Evolutionary conservation across 2,329 filamentous ascomycete genomes (phyloP).

Genomic region (Chaetomium strumarium): DNA sequence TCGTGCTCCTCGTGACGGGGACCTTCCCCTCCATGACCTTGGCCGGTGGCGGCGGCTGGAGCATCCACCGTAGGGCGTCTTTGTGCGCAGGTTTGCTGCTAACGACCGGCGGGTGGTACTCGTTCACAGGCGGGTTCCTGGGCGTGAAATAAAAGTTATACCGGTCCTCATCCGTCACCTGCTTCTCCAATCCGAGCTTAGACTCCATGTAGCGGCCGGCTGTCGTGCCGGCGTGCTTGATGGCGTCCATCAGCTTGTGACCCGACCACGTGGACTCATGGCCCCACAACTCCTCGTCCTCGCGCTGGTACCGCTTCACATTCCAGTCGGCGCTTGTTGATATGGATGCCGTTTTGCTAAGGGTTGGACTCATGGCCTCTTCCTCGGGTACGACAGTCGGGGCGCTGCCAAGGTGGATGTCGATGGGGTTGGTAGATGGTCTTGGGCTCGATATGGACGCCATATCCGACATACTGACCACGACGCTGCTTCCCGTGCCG

Average conservation of each 20-base stretch:
- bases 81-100: slow-evolving; percentile 64
- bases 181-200: slow-evolving; percentile 48
- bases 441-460: slow-evolving; percentile 21
- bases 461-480: slow-evolving; percentile 28
- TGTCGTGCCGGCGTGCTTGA: slow-evolving; percentile 52
- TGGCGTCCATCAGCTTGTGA: slow-evolving; percentile 52
- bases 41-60: slow-evolving; percentile 83
- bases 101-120: slow-evolving; percentile 79
- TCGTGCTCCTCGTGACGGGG: slow-evolving; percentile 58
- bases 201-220: slow-evolving; percentile 50
- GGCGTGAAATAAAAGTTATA: slow-evolving; percentile 56
- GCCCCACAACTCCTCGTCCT: slow-evolving; percentile 85
- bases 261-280: slow-evolving; percentile 49
- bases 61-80: slow-evolving; percentile 80
- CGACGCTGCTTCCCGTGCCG: slow-evolving; percentile 34
- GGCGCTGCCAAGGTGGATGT: slow-evolving; percentile 30
- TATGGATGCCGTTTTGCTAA: slow-evolving; percentile 33
- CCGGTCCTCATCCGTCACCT: slow-evolving; percentile 44
- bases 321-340: slow-evolving; percentile 60
- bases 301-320: slow-evolving; percentile 70
- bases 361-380: slow-evolving; percentile 35
- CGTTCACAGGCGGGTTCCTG: slow-evolving; percentile 70
- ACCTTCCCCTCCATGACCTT: slow-evolving; percentile 88
- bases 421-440: slow-evolving; percentile 27
- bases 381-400: slow-evolving; percentile 45